Evolutionary conservation across 306 rosid genomes (phyloP).

Genomic region (Vachellia pachyceras): DNA sequence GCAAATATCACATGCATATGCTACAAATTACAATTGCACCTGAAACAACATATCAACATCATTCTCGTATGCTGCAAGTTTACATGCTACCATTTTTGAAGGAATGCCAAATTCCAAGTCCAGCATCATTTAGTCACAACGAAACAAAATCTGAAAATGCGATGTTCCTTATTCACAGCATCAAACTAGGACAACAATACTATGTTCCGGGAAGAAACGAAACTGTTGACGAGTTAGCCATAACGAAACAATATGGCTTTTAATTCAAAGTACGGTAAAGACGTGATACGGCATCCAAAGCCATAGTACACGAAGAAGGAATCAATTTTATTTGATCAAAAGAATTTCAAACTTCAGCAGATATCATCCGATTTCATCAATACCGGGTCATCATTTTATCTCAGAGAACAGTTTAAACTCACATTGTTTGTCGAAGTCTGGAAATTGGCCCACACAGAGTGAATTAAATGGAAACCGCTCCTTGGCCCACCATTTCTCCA

Average conservation of each 20-base stretch:
- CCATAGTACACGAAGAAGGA: neutral
- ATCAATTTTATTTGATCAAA: no score
- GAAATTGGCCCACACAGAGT: slow-evolving; percentile 97
- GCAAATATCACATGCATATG: slow-evolving; percentile 25
- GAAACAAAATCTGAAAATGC: slow-evolving; percentile 24
- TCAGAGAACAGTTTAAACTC: slow-evolving; percentile 46
- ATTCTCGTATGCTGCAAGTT: slow-evolving; percentile 24
- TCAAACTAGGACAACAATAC: neutral
- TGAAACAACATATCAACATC: slow-evolving; percentile 23
- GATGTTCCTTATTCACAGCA: neutral
- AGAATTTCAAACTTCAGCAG: slow-evolving; percentile 35
- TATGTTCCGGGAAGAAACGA: neutral
- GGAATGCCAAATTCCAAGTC: slow-evolving; percentile 17
- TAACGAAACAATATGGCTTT: slow-evolving; percentile 6
- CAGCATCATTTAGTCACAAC: slow-evolving; percentile 25
- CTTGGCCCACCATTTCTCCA: slow-evolving; percentile 91
- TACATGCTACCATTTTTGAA: slow-evolving; percentile 18
- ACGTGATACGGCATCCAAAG: slow-evolving; percentile 32
- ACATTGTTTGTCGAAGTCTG: slow-evolving; percentile 95
- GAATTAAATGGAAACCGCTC: slow-evolving; percentile 71
- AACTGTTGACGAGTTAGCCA: neutral
- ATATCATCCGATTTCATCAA: slow-evolving; percentile 26
- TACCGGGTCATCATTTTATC: slow-evolving; percentile 17
- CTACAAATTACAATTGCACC: neutral
- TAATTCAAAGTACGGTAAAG: slow-evolving; percentile 24